phyloP scores from a whole-genome alignment of 495 filamentous ascomycete species.

The Aspergillus mulundensis region DNA sequence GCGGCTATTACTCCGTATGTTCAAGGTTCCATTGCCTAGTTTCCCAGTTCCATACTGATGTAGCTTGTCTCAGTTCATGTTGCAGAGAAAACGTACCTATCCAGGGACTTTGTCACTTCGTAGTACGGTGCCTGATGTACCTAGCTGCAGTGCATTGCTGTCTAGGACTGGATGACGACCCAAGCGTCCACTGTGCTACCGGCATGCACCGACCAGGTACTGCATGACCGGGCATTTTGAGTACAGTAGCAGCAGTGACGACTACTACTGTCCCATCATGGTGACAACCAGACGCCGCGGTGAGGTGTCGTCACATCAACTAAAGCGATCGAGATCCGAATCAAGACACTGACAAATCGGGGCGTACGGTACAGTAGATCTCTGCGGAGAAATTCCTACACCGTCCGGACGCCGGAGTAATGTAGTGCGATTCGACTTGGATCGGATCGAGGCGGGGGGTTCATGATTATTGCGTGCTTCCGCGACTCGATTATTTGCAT shows the following conservation, averaged over 20 bases:
- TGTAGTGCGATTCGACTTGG: neutral
- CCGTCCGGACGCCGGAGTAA: neutral
- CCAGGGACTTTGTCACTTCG: too few relatives aligned
- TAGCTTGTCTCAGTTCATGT: neutral
- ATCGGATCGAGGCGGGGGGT: neutral
- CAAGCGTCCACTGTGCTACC: neutral
- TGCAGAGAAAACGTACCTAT: neutral
- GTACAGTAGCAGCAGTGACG: too few relatives aligned
- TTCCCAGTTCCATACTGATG: neutral
- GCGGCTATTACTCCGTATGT: neutral
- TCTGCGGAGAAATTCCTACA: neutral
- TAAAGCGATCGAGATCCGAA: neutral
- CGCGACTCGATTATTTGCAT: neutral
- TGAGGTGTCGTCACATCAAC: neutral
- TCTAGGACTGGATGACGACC: neutral
- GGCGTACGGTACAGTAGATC: neutral
- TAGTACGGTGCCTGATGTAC: too few relatives aligned
- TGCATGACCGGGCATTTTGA: too few relatives aligned
- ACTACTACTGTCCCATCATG: too few relatives aligned
- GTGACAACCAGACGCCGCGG: too few relatives aligned
- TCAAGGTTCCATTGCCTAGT: too few relatives aligned
- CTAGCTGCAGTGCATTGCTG: neutral
- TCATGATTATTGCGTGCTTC: neutral
- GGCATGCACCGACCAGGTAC: neutral
- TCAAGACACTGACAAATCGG: neutral